These are phyloP conservation scores for Hypoxylon cercidicola DNA, from an alignment of 495 filamentous ascomycete species.

Conservation along the genomic window DNA sequence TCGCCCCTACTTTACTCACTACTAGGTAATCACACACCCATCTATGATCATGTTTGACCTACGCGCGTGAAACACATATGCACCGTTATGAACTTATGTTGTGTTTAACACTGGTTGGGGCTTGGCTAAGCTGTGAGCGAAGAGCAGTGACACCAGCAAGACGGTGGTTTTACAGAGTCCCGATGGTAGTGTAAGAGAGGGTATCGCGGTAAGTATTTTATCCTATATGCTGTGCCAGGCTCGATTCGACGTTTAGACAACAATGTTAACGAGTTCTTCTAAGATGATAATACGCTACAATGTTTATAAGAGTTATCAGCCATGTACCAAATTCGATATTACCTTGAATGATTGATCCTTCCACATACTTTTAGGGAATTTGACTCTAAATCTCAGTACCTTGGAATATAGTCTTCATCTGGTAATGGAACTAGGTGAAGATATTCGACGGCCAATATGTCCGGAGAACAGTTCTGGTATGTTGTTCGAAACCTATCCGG, in stretches of 20 bases:
- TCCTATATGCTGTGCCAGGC: not conserved
- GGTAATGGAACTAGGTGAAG: no score
- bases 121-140: constrained; percentile 8
- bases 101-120: constrained; percentile 27
- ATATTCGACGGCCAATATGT: no score
- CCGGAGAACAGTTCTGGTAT: no score
- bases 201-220: constrained; percentile 35
- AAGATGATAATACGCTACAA: no score
- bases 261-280: no score
- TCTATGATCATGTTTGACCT: constrained; percentile 2
- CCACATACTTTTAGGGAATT: no score
- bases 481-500: no score
- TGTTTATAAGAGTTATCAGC: no score
- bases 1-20: not conserved
- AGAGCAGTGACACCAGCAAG: constrained; percentile 10
- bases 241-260: not conserved
- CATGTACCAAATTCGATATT: no score
- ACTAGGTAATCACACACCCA: not conserved
- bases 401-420: no score
- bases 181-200: constrained; percentile 19
- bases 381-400: no score
- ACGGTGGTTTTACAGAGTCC: constrained; percentile 13
- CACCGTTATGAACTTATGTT: constrained; percentile 12
- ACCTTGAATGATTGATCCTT: no score
- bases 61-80: constrained; percentile 16